Percentiles rank a stretch among this genome's conserved stretches.
These are phyloP conservation scores for Massarina eburnea DNA, from an alignment of 2,329 filamentous ascomycete species.

Conservation along the genomic window DNA sequence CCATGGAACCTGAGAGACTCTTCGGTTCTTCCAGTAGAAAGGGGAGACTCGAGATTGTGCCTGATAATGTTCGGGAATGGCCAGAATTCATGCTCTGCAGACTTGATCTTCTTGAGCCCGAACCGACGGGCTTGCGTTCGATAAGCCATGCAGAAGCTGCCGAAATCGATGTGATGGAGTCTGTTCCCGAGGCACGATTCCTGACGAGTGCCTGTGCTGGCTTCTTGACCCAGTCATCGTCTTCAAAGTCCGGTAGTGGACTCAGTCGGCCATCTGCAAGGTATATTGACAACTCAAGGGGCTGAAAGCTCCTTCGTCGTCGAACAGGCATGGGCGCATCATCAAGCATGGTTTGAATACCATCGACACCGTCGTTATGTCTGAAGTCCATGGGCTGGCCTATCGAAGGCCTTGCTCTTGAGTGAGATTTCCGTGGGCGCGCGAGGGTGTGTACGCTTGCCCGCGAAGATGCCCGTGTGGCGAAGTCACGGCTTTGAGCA, in stretches of 20 bases:
- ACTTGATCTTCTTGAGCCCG: slow-evolving; percentile 31
- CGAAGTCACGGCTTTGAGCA: slow-evolving; percentile 35
- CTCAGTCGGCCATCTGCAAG: slow-evolving; percentile 38
- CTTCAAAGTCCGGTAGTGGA: slow-evolving; percentile 43
- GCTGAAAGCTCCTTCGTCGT: slow-evolving; percentile 39
- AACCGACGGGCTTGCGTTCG: slow-evolving; percentile 37
- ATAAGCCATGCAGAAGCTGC: slow-evolving; percentile 31
- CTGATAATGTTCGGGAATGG: slow-evolving; percentile 19
- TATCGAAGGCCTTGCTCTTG: slow-evolving; percentile 37
- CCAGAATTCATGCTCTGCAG: slow-evolving; percentile 25
- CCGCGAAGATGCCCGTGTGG: slow-evolving; percentile 38
- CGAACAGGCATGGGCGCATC: slow-evolving; percentile 34
- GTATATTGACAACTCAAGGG: slow-evolving; percentile 45
- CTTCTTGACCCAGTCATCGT: slow-evolving; percentile 35
- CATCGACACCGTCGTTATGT: slow-evolving; percentile 30
- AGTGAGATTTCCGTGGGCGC: slow-evolving; percentile 34
- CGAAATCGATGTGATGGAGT: slow-evolving; percentile 27
- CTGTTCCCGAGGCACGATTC: slow-evolving; percentile 29
- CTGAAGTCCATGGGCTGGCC: slow-evolving; percentile 41
- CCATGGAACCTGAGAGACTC: slow-evolving; percentile 17
- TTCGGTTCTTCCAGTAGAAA: slow-evolving; percentile 27
- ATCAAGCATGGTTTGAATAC: slow-evolving; percentile 36
- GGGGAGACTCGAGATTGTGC: slow-evolving; percentile 22
- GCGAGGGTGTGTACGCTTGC: slow-evolving; percentile 35
- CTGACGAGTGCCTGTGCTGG: slow-evolving; percentile 39